phyloP scores from a whole-genome alignment of 306 rosid species.

The barrel medic (Medicago truncatula) region DNA sequence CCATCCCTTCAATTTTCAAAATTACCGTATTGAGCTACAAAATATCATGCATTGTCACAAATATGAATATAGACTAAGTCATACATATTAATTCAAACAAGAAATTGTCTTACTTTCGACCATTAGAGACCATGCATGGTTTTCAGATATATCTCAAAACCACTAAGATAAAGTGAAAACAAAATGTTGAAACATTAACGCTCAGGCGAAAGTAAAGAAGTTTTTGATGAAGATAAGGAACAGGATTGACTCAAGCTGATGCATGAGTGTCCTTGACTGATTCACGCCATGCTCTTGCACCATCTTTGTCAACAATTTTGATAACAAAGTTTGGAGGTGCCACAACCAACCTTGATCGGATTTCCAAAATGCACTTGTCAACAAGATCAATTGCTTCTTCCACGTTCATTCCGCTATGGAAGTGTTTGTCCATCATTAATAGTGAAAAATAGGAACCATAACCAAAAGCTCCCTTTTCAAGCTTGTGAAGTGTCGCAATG shows the following conservation, averaged over 20 bases:
- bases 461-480: conserved; percentile 97
- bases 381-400: conserved; percentile 83
- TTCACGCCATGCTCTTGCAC: conserved; percentile 92
- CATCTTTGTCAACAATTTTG: conserved; percentile 91
- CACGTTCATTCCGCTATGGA: conserved; percentile 75
- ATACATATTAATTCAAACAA: conserved; percentile 25
- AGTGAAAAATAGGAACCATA: conserved; percentile 91
- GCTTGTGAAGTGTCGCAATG: conserved; percentile 96
- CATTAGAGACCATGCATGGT: conserved; percentile 27
- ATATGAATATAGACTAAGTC: conserved; percentile 22
- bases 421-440: conserved; percentile 94
- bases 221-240: conserved; percentile 26
- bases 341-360: conserved; percentile 76
- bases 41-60: conserved; percentile 19
- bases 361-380: conserved; percentile 82
- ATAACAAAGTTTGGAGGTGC: conserved; percentile 98
- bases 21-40: not conserved
- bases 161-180: conserved; percentile 21
- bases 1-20: not conserved
- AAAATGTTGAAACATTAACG: not conserved
- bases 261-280: conserved; percentile 60
- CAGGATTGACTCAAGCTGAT: conserved; percentile 53
- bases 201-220: conserved; percentile 18
- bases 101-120: conserved; percentile 31
- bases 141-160: conserved; percentile 27